These are phyloP conservation scores for Phytophthora brassicae DNA, from an alignment of 352 stramenopile genomes.

Conservation along the genomic window DNA sequence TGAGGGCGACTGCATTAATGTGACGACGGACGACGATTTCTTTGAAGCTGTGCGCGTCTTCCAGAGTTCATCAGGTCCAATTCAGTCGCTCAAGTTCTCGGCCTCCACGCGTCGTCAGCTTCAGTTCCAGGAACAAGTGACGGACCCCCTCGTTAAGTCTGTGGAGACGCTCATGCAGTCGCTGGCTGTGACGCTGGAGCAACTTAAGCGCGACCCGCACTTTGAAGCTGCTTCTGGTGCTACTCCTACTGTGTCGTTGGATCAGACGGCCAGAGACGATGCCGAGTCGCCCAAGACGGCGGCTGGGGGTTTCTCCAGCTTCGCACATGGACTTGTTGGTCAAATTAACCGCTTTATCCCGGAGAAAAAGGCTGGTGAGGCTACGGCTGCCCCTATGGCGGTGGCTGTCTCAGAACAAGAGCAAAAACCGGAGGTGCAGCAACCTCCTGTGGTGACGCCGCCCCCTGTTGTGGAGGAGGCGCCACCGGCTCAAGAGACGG, in stretches of 20 bases:
- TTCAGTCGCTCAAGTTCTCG: constrained; percentile 73
- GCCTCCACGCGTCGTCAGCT: constrained; percentile 44
- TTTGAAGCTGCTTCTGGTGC: constrained; percentile 14
- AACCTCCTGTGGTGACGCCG: constrained; percentile 1
- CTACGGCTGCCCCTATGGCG: constrained; percentile 9
- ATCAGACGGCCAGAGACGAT: constrained; percentile 28
- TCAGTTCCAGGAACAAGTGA: constrained; percentile 50
- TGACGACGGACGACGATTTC: constrained; percentile 65
- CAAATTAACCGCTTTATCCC: constrained; percentile 67
- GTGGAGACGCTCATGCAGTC: constrained; percentile 61
- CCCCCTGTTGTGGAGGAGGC: constrained; percentile 7
- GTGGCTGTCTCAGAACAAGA: constrained; percentile 21
- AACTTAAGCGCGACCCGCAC: constrained; percentile 49
- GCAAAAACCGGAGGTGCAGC: constrained; percentile 10
- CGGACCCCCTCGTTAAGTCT: constrained; percentile 57
- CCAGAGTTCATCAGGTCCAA: constrained; percentile 30
- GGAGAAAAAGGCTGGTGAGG: constrained; percentile 47
- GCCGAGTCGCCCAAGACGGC: constrained; percentile 44
- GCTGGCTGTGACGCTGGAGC: constrained; percentile 51
- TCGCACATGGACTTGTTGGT: constrained; percentile 63
- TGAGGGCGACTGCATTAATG: constrained; percentile 65
- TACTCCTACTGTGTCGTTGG: not conserved
- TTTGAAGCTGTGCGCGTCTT: constrained; percentile 61
- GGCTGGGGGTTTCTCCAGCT: constrained; percentile 59
- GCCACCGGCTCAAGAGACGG: constrained; percentile 24